A percentile compares a stretch with the other conserved stretches of the same genome.
phyloP scores from a whole-genome alignment of 495 filamentous ascomycete species.

The Sordaria brevicollis region DNA sequence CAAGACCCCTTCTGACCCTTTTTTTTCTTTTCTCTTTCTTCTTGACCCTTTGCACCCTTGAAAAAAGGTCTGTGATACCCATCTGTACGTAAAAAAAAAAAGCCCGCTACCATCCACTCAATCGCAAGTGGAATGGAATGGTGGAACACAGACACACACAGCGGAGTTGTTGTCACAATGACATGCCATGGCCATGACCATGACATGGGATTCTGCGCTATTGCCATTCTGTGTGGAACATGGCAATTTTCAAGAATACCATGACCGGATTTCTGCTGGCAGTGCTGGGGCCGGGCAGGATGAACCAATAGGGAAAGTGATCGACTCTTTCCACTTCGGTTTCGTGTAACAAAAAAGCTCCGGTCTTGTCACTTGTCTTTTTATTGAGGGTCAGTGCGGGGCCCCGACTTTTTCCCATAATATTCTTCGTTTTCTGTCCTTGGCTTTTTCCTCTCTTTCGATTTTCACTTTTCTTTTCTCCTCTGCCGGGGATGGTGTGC shows the following conservation, averaged over 20 bases:
- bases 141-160: background rate
- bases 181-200: no score
- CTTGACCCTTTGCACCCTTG: background rate
- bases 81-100: background rate
- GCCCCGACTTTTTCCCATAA: background rate
- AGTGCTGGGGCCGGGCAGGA: no score
- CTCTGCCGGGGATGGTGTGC: no score
- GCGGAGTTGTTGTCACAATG: no score
- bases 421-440: background rate
- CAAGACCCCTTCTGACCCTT: background rate
- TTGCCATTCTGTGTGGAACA: conserved; percentile 9
- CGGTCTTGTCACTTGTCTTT: no score
- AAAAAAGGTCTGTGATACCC: background rate
- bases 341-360: background rate
- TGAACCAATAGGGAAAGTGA: background rate
- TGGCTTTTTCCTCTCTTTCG: background rate
- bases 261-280: no score
- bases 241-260: conserved; percentile 17
- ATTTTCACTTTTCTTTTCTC: background rate
- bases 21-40: background rate
- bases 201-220: conserved; percentile 9
- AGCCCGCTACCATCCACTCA: background rate
- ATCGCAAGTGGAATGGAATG: background rate
- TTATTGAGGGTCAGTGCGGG: background rate
- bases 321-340: no score